Evolutionary conservation across 352 stramenopile genomes (phyloP).

Genomic region (Phytophthora cactorum): DNA sequence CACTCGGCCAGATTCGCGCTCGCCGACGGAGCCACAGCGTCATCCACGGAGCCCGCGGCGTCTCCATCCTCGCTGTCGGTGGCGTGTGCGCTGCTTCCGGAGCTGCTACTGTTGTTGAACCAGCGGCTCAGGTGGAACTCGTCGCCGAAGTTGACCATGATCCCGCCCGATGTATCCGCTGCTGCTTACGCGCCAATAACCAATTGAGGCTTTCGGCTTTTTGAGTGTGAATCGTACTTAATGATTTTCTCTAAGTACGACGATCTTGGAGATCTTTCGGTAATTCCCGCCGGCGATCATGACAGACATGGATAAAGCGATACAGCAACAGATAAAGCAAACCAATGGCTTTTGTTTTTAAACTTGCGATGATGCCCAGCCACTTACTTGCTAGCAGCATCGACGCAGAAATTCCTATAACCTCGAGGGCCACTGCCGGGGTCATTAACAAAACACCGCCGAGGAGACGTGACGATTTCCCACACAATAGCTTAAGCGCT

Average conservation of each 20-base stretch:
- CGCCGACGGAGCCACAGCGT: slow-evolving; percentile 25
- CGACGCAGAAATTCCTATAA: slow-evolving; percentile 22
- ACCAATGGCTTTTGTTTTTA: slow-evolving; percentile 13
- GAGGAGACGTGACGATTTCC: background rate
- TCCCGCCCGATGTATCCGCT: slow-evolving; percentile 1
- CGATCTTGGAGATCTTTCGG: slow-evolving; percentile 12
- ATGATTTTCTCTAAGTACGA: slow-evolving; percentile 36
- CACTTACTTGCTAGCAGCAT: background rate
- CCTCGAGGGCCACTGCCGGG: background rate
- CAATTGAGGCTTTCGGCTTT: slow-evolving; percentile 25
- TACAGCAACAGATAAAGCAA: background rate
- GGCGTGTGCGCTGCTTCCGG: slow-evolving; percentile 36
- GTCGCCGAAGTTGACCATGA: slow-evolving; percentile 53
- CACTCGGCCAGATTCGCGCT: slow-evolving; percentile 45
- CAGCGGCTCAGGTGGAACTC: slow-evolving; percentile 84
- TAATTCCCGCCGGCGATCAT: no score
- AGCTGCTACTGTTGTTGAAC: slow-evolving; percentile 67
- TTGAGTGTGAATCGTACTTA: slow-evolving; percentile 10
- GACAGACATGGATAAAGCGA: no score
- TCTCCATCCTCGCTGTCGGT: slow-evolving; percentile 56
- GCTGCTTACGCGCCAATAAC: slow-evolving; percentile 25
- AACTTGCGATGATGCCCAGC: slow-evolving; percentile 23
- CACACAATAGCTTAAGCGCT: slow-evolving; percentile 55
- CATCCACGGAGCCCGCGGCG: slow-evolving; percentile 21
- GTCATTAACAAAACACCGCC: background rate